Base-by-base conservation (phyloP, 83 land plant genomes). In the Larix sibirica region DNA sequence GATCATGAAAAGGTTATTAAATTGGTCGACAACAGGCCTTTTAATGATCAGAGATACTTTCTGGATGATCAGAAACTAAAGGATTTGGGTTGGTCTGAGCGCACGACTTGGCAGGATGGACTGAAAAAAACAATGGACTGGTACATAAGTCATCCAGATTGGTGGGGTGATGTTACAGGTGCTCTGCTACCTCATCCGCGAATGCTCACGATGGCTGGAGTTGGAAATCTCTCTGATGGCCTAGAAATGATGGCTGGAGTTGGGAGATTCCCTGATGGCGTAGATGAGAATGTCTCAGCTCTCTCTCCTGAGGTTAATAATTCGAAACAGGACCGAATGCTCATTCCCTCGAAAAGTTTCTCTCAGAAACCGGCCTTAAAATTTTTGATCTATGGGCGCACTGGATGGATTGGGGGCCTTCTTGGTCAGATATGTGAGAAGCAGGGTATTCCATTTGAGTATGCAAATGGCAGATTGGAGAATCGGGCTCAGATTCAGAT, bases 91-190 rank as follows among this genome's bases (percentile, higher is more conserved):
- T 92, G 95, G 95, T 84, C 86, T 9, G 93, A 90, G 73, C 78
- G 90, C 23, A 92, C 95, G 1, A 59, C 70, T 66, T 92, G 95
- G 95, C 90, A 90, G 79, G 95, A 92, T n/a, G 95, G 95, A n/a
- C 40, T 92, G 71, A 87, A 83, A 86, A 92, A 90, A 83, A 92
- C 95, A 21, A 91, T 84, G 50, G 95, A 92, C 12, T 83, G 84
- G 84, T 83, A 83, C 28, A 77, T 40, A 8, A 36, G 64, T n/a
- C 28, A 83, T 80, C 84, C 83, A 18, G 82, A 61, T 38, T 83
- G 84, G 84, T 83, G 84, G 83, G 83, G 84, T 75, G 84, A 83
- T 83, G 84, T 83, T 42, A 24, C 82, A 8, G 84, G 84, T 13
- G 84, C 84, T 23, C 24, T 83, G 33, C 38, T 83, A 21, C 84